Conservation (phyloP, 148 eudicot species). For the Rhododendron griersonianum region DNA sequence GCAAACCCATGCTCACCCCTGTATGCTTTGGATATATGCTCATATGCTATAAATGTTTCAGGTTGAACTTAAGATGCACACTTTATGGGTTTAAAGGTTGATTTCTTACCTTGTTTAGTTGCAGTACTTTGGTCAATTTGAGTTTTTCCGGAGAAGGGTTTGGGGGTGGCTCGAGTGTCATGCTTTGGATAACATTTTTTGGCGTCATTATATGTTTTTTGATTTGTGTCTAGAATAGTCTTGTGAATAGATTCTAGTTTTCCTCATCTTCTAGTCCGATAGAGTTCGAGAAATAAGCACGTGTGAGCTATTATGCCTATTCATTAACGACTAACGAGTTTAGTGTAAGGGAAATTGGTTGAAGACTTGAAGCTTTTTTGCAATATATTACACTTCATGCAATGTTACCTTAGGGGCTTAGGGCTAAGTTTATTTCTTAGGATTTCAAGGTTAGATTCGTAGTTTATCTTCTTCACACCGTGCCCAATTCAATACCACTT, state of each 20-base stretch:
- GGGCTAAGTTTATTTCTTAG: not conserved
- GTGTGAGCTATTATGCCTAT: not conserved
- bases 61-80: not conserved
- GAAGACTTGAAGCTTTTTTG: not conserved
- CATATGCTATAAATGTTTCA: not conserved
- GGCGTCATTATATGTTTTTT: not conserved
- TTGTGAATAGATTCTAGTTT: not conserved
- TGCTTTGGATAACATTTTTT: not conserved
- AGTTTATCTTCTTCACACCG: not conserved
- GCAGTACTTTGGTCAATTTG: not conserved
- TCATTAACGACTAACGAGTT: not conserved
- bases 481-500: not conserved
- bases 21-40: not conserved
- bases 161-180: not conserved
- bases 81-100: not conserved
- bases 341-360: not conserved
- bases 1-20: not conserved
- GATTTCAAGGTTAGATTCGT: not conserved
- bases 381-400: not conserved
- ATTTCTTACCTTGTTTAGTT: not conserved
- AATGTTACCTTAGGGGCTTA: not conserved
- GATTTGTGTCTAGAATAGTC: not conserved
- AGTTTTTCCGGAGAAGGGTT: not conserved
- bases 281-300: not conserved
- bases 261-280: not conserved